Evolutionary conservation across 805 yeast genomes (phyloP), one percentile per base, ranked within the genome.

Genomic region (Candida boleticola): DNA sequence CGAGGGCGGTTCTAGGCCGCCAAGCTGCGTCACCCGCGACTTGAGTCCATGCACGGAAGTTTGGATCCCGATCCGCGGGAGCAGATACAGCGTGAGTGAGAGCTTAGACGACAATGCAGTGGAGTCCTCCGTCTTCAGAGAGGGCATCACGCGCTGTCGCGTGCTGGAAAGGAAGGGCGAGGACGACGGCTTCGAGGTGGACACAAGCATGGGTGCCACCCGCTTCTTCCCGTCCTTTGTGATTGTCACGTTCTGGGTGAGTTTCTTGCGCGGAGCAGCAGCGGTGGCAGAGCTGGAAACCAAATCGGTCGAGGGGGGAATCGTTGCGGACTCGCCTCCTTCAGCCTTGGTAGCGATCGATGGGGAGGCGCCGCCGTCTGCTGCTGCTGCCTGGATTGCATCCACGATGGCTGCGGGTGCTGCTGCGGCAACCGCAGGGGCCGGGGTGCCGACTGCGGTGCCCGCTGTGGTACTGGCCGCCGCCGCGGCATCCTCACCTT

Each of bases 141-240:
- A 23, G 10, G 27, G 27, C 10, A 23, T 7, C 52, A 37, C 39
- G 48, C 30, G 18, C 45, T 33, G 32, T 36, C 37, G 40, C 46
- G 19, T 41, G 41, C 0, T 46, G 37, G 7, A 63, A 51, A 21
- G 27, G 27, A 23, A 23, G 7, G 27, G 27, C 13, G 60, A 55
- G 13, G 72, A 57, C 1, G 76, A 54, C 1, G 34, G 40, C 21
- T 37, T 37, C 5, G 33, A 21, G n/a, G 30, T 57, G 1, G 90
- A 79, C 3, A 85, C 73, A 11, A 85, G 60, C 18, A 81, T 69
- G 4, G 93, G 95, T 0, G 86, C 77, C 2, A 86, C 89, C 50
- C 93, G 64, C 51, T 85, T 85, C 53, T 79, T 80, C 3, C 93
- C 93, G 29, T 83, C 82, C 51, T 86, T 85, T 1, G 90, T 79